Evolutionary conservation across 1,284 basidiomycete species (phyloP), one percentile per base, ranked within the genome.

Genomic region (Apiotrichum sp.): DNA sequence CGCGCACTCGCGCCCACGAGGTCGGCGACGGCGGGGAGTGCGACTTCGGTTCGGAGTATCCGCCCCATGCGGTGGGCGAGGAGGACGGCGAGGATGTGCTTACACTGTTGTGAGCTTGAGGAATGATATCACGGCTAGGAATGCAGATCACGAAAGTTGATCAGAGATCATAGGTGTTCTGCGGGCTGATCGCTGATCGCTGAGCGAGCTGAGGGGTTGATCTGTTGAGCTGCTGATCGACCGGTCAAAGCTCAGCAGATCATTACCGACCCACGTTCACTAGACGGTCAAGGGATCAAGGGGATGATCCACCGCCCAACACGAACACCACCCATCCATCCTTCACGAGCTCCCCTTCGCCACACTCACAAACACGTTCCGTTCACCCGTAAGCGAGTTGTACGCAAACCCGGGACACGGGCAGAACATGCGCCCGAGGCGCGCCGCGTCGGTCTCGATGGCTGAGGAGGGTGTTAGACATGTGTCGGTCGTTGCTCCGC

Each of bases 351-450:
- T 22, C 22, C 22, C 22, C 22, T 22, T 22, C 22, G 6, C n/a
- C 29, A 22, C 16, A 62, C 70, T 66, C 46, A 70, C 72, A 35
- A 74, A 51, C 3, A 67, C 56, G 33, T 62, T 68, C 42, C 58
- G 57, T 14, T 64, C 69, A 2, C 65, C 64, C 11, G 61, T 56
- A 4, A 74, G 56, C 22, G 69, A 64, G 49, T 72, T 70, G 65
- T 67, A 72, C 22, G 63, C 62, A 50, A 66, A 74, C 2, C 72
- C 71, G 9, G 69, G 57, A 57, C 72, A 74, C 4, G 72, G 71
- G 53, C 72, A 74, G 56, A 68, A 73, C 63, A 69, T 63, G 44
- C 46, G 13, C 4, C n/a, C 47, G 33, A 62, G 57, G 1, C 10
- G 10, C 2, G 10, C 43, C 1, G 56, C 50, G 41, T n/a, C n/a